Base-by-base conservation (phyloP, 768 basidiomycete genomes). In the Serendipita sp. region DNA sequence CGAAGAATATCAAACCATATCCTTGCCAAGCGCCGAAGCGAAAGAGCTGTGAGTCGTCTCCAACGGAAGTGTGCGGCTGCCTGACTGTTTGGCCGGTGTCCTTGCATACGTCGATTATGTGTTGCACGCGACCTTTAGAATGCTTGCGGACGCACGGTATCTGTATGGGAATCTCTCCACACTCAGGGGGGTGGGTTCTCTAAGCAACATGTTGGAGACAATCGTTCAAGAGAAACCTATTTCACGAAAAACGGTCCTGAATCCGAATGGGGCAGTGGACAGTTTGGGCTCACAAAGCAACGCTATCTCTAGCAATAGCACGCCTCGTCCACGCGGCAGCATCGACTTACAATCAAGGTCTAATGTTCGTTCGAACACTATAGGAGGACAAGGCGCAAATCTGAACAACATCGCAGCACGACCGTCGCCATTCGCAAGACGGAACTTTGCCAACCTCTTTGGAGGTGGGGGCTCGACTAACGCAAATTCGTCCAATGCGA, bases 1-100 rank as follows among this genome's bases (percentile, higher is more conserved):
- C 42, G 90, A 94, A 69, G 91, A 93, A 70, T 95, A 86, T 72
- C 77, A 77, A 61, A 82, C 79, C 69, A 83, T 96, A 62, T 89
- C 93, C 67, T 75, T 97, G 31, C 90, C 85, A 61, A 82, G 80
- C 68, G 82, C 82, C 64, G 88, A 86, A 64, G 92, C 90, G 24
- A 96, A 95, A 75, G 81, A 83, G 63, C 83, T 91, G 91, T 90
- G 67, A 65, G 81, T 74, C 24, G 33, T 26, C 45, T 41, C 53
- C 30, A 50, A n/a, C n/a, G n/a, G 38, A 7, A 38, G 14, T 16
- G 7, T 16, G 24, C 16, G 31, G 7, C 44, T 43, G 33, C 45
- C n/a, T n/a, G n/a, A 48, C n/a, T 20, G 7, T 58, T 28, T 33
- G 26, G 26, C 24, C 11, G 20, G 13, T 58, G 26, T 20, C 17